Evolutionary conservation across 352 stramenopile genomes (phyloP).

Genomic region (Globisporangium camurandrum): DNA sequence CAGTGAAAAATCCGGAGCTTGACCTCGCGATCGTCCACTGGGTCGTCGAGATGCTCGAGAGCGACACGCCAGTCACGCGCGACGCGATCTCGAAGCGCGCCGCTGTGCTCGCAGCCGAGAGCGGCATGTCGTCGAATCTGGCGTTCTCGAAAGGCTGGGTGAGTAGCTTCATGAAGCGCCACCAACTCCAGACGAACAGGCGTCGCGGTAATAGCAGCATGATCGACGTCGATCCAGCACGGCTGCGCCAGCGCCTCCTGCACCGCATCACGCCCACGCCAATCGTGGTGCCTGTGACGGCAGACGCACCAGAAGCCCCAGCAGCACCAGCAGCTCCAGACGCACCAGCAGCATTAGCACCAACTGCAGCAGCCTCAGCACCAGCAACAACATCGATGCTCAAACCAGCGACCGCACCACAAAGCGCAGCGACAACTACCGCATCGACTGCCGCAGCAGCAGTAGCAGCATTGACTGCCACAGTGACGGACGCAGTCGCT

Average conservation of each 20-base stretch:
- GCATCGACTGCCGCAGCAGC: background rate
- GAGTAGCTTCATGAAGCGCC: conserved; percentile 47
- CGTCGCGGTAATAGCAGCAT: background rate
- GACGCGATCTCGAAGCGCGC: conserved; percentile 29
- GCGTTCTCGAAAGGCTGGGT: conserved; percentile 62
- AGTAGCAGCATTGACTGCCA: too few species aligned
- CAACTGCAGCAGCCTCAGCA: background rate
- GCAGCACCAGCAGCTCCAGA: background rate
- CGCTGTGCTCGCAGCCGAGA: conserved; percentile 23
- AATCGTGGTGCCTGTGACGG: background rate
- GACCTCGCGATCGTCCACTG: conserved; percentile 37
- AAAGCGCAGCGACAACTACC: background rate
- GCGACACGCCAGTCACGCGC: conserved; percentile 18
- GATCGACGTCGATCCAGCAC: conserved; percentile 4
- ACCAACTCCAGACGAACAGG: conserved; percentile 31
- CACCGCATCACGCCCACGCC: background rate
- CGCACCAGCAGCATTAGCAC: background rate
- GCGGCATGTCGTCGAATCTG: conserved; percentile 27
- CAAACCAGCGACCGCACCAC: background rate
- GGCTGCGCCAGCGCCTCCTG: conserved; percentile 11
- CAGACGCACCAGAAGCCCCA: background rate
- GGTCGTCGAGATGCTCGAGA: conserved; percentile 27
- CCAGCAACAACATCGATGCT: background rate
- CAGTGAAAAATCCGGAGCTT: conserved; percentile 45
- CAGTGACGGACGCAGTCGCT: too few species aligned